Conservation (phyloP, 2,329 filamentous ascomycete species). For the Penicillium sp. region DNA sequence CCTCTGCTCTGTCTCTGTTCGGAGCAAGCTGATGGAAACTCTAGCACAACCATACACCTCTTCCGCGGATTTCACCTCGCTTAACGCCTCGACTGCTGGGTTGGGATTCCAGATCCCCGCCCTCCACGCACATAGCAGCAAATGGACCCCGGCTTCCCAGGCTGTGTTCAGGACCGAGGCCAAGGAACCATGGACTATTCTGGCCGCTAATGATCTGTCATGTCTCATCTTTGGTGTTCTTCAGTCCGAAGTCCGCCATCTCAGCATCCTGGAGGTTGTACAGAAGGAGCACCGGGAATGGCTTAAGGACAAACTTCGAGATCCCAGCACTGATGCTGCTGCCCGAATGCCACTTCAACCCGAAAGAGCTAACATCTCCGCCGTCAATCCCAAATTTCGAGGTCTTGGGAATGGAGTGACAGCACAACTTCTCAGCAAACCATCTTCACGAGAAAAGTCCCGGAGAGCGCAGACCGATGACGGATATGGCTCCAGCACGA, state of each 20-base stretch:
- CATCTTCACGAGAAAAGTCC: conserved; percentile 56
- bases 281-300: conserved; percentile 83
- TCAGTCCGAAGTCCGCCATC: conserved; percentile 87
- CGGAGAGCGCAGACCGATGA: conserved; percentile 58
- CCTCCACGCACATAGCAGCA: conserved; percentile 83
- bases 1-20: conserved; percentile 68
- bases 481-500: conserved; percentile 50
- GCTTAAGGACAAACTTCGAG: conserved; percentile 79
- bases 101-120: conserved; percentile 48
- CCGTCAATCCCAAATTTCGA: conserved; percentile 39
- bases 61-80: conserved; percentile 47
- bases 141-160: conserved; percentile 87
- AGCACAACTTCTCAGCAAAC: conserved; percentile 82
- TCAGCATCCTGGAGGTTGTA: conserved; percentile 93
- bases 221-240: conserved; percentile 99
- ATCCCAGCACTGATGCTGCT: conserved; percentile 55
- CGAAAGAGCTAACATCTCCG: conserved; percentile 40
- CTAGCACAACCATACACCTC: conserved; percentile 74
- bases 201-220: conserved; percentile 92
- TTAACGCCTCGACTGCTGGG: conserved; percentile 35
- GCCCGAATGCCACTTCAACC: conserved; percentile 30
- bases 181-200: conserved; percentile 87
- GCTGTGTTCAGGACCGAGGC: conserved; percentile 97
- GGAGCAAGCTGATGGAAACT: conserved; percentile 80
- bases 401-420: conserved; percentile 82